Conservation (phyloP, 352 stramenopile species). For the Stephanocyclus meneghinianus region DNA sequence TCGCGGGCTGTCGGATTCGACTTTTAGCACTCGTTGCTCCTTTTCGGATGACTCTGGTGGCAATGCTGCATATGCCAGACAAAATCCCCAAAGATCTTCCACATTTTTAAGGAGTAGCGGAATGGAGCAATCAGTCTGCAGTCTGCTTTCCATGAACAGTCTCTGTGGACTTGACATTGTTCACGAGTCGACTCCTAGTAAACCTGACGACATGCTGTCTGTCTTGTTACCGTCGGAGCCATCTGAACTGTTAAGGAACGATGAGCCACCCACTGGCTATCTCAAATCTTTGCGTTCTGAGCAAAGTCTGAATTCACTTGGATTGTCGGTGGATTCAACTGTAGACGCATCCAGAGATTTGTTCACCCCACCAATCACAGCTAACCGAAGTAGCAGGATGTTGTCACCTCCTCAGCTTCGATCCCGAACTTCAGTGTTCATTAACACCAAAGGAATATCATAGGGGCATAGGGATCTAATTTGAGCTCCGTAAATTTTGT, state of each 20-base stretch:
- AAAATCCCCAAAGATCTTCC: background rate
- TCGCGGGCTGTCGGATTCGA: background rate
- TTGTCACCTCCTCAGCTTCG: conserved; percentile 17
- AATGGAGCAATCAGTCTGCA: conserved; percentile 1
- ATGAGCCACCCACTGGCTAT: background rate
- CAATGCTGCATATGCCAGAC: background rate
- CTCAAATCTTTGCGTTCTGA: conserved; percentile 30
- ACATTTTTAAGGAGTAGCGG: background rate
- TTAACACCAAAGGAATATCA: background rate
- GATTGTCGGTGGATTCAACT: conserved; percentile 40
- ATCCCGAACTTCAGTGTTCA: background rate
- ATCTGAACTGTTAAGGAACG: background rate
- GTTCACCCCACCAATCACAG: conserved; percentile 30
- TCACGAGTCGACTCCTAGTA: conserved; percentile 23
- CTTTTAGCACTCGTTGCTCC: background rate
- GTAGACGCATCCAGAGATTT: conserved; percentile 26
- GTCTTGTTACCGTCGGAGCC: background rate
- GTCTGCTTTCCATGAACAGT: conserved; percentile 41
- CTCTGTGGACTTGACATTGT: conserved; percentile 40
- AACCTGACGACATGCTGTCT: background rate
- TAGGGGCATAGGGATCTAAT: background rate
- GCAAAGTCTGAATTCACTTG: conserved; percentile 39
- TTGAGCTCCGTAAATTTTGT: no score
- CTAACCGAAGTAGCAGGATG: conserved; percentile 9
- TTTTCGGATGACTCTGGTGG: background rate